Conservation (phyloP, 257 asterid genomes). For the Galeopsis tetrahit region DNA sequence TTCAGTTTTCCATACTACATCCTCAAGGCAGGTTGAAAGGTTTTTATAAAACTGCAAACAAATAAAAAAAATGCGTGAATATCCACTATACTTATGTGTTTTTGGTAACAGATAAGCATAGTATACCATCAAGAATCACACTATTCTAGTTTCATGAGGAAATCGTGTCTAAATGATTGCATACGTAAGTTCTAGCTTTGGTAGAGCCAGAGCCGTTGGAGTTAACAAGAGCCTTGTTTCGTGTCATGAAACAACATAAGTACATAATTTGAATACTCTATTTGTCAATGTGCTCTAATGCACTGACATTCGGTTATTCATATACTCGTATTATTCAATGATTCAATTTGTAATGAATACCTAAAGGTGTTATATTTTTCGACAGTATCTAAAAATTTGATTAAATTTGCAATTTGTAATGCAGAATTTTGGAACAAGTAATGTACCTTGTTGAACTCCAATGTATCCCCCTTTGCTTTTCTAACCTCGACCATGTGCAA, state of each 20-base stretch:
- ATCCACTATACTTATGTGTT: neutral
- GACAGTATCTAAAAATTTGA: too few species aligned
- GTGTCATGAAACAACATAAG: too few species aligned
- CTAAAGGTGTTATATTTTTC: too few species aligned
- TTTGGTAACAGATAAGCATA: neutral
- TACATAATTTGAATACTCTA: too few species aligned
- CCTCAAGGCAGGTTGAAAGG: constrained; percentile 73
- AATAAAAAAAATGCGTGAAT: neutral
- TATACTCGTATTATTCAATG: too few species aligned
- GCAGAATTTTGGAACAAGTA: neutral
- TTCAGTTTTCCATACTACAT: constrained; percentile 91
- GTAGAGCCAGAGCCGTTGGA: too few species aligned
- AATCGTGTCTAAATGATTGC: neutral
- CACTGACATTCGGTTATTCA: too few species aligned
- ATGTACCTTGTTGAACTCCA: constrained; percentile 72
- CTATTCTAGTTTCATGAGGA: neutral
- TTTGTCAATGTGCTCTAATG: too few species aligned
- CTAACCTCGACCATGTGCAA: constrained; percentile 60
- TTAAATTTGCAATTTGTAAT: too few species aligned
- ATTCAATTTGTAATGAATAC: too few species aligned
- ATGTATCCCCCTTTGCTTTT: constrained; percentile 56
- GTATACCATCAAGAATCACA: neutral
- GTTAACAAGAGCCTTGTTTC: too few species aligned
- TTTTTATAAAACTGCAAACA: constrained; percentile 76
- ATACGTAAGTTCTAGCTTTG: too few species aligned